These are phyloP conservation scores for Thermochaetoides dissita DNA, from an alignment of 2,329 filamentous ascomycete genomes.

Conservation along the genomic window DNA sequence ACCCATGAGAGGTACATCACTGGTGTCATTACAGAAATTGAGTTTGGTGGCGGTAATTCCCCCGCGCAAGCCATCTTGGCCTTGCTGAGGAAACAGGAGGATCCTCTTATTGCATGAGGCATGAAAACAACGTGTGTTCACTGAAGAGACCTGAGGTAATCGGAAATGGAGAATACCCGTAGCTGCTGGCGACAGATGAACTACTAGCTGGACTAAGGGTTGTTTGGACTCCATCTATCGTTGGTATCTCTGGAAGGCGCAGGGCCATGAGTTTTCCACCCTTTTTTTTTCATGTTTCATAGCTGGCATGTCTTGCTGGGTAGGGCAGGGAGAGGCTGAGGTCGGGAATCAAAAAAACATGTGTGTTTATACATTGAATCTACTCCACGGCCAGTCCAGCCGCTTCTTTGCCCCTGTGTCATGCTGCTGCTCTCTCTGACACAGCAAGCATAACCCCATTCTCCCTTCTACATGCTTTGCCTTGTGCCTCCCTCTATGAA, in stretches of 20 bases:
- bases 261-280: too few relatives aligned
- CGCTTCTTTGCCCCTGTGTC: neutral
- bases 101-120: constrained; percentile 29
- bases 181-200: too few relatives aligned
- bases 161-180: too few relatives aligned
- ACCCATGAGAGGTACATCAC: constrained; percentile 78
- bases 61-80: constrained; percentile 72
- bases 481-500: neutral
- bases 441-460: neutral
- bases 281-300: too few relatives aligned
- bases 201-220: too few relatives aligned
- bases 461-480: neutral
- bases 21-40: constrained; percentile 81
- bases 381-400: neutral
- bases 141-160: too few relatives aligned
- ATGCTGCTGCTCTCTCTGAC: neutral
- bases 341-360: constrained; percentile 1
- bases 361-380: constrained; percentile 7
- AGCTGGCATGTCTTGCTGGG: neutral
- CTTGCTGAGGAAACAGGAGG: constrained; percentile 42
- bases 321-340: neutral
- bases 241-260: too few relatives aligned
- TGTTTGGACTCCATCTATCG: too few relatives aligned
- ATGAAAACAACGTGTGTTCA: too few relatives aligned
- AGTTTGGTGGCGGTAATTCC: constrained; percentile 79